A percentile compares a stretch with the other conserved stretches of the same genome.
Conservation (phyloP, 2,329 filamentous ascomycete genomes). For the Phialophora verrucosa region DNA sequence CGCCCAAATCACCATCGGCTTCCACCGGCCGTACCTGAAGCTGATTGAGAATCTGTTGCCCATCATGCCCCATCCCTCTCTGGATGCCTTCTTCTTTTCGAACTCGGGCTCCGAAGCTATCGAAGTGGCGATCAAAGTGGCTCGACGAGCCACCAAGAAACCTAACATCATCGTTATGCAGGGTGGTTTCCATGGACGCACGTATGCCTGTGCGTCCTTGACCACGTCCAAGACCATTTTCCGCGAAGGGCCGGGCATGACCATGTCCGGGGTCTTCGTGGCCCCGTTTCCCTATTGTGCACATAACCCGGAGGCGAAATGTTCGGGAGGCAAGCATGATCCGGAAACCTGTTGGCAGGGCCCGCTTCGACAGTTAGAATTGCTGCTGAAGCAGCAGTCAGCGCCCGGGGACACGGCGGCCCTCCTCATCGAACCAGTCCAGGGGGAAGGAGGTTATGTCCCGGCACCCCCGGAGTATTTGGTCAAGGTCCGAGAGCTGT, state of each 20-base stretch:
- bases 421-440: slow-evolving; percentile 61
- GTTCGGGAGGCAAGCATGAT: not conserved
- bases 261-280: not conserved
- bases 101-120: not conserved
- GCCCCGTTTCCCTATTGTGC: not conserved
- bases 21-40: not conserved
- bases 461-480: not conserved
- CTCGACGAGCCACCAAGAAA: not conserved
- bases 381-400: not conserved
- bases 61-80: not conserved
- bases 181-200: not conserved
- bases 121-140: not conserved
- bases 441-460: not conserved
- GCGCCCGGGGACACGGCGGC: slow-evolving; percentile 44
- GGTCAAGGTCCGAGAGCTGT: not conserved
- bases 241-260: not conserved
- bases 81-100: not conserved
- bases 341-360: not conserved
- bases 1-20: not conserved
- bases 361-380: not conserved
- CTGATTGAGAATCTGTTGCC: not conserved
- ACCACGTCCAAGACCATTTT: not conserved
- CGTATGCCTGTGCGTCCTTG: not conserved
- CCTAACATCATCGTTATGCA: not conserved
- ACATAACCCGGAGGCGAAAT: not conserved